These are phyloP conservation scores for Hypoxylon sp. DNA, from an alignment of 2,329 filamentous ascomycete species.

Conservation along the genomic window DNA sequence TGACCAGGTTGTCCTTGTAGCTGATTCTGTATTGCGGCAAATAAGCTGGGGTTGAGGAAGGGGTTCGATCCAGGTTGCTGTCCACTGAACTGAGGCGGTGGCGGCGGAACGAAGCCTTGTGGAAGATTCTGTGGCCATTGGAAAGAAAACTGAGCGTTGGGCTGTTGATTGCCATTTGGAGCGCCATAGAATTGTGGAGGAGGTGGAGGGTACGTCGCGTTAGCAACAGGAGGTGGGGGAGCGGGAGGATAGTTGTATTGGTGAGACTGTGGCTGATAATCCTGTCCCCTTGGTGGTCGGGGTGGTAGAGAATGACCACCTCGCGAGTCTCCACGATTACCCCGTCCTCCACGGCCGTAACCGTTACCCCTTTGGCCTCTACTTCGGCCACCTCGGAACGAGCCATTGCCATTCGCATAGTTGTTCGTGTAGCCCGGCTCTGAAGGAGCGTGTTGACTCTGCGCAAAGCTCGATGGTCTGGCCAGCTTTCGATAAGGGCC, in stretches of 20 bases:
- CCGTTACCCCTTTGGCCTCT: constrained; percentile 59
- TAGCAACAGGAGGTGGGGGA: constrained; percentile 56
- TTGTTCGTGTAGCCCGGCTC: constrained; percentile 59
- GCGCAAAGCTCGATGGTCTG: constrained; percentile 75
- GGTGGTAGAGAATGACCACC: constrained; percentile 61
- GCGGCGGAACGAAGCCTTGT: constrained; percentile 54
- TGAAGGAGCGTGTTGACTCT: constrained; percentile 59
- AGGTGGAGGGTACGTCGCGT: constrained; percentile 47
- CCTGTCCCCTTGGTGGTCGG: constrained; percentile 50
- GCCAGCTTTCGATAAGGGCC: constrained; percentile 80
- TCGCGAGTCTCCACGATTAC: constrained; percentile 59
- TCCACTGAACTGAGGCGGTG: constrained; percentile 60
- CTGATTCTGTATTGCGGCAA: constrained; percentile 65
- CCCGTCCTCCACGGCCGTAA: constrained; percentile 57
- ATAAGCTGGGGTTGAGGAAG: constrained; percentile 72
- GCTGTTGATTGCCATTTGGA: constrained; percentile 58
- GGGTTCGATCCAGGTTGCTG: constrained; percentile 58
- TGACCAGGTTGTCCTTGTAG: constrained; percentile 55
- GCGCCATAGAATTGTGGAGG: constrained; percentile 54
- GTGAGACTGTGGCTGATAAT: constrained; percentile 56
- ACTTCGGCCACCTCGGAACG: constrained; percentile 62
- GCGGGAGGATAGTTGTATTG: constrained; percentile 51
- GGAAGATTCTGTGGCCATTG: constrained; percentile 59
- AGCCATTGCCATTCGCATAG: constrained; percentile 49
- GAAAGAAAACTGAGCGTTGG: constrained; percentile 61